Percentiles rank a stretch among this genome's conserved stretches.
phyloP scores from a whole-genome alignment of 805 yeast genomes.

The Candida argentea region DNA sequence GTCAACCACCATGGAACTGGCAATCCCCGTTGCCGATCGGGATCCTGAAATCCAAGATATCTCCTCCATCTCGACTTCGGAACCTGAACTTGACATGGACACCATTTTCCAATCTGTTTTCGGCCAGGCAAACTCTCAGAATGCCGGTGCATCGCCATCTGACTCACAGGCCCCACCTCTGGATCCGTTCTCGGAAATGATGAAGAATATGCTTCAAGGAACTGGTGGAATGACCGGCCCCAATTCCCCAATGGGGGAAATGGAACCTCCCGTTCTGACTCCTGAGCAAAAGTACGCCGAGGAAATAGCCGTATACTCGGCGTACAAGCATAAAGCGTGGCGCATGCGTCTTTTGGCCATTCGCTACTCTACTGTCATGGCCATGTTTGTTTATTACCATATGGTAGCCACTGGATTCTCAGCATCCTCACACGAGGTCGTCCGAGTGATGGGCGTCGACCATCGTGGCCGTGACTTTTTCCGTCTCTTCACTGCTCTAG shows the following conservation, averaged over 20 bases:
- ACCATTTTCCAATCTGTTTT: constrained; percentile 23
- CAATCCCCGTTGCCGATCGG: constrained; percentile 10
- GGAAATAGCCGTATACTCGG: constrained; percentile 19
- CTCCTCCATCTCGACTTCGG: constrained; percentile 9
- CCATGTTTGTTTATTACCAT: constrained; percentile 28
- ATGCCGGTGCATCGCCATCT: constrained; percentile 1
- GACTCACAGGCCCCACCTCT: background rate
- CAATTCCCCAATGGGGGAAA: constrained; percentile 1
- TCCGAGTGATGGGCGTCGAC: background rate
- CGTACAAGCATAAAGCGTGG: constrained; percentile 23
- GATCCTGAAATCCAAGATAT: constrained; percentile 35
- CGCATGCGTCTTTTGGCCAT: constrained; percentile 22
- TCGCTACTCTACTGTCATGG: constrained; percentile 16
- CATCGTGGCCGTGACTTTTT: constrained; percentile 10
- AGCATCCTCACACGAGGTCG: constrained; percentile 6
- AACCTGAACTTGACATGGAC: constrained; percentile 19
- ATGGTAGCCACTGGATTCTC: constrained; percentile 4
- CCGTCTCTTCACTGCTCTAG: constrained; percentile 19
- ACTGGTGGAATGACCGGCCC: constrained; percentile 3
- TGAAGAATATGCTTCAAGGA: constrained; percentile 16
- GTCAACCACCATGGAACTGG: constrained; percentile 1
- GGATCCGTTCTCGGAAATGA: constrained; percentile 25
- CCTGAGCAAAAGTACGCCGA: constrained; percentile 18
- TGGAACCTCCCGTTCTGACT: constrained; percentile 3
- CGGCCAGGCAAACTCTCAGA: constrained; percentile 6